Percentiles rank a stretch among this genome's conserved stretches.
phyloP scores from a whole-genome alignment of 257 asterid species.

The Gentiana straminea region DNA sequence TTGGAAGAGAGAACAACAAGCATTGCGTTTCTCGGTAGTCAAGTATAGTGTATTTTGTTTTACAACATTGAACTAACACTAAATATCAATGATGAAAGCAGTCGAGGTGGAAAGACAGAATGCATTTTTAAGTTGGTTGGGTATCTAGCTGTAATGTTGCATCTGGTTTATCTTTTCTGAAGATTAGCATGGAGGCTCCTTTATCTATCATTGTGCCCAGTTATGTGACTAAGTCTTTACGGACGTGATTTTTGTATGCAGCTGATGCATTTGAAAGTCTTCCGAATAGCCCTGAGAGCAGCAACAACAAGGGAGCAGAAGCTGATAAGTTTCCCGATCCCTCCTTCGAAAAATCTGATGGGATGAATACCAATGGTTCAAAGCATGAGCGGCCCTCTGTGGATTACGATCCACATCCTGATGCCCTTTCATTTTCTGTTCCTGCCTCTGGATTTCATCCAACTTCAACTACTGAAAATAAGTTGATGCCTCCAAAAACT shows the following conservation, averaged over 20 bases:
- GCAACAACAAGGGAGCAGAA: slow-evolving; percentile 13
- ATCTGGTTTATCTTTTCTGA: background rate
- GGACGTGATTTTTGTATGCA: slow-evolving; percentile 13
- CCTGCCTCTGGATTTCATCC: slow-evolving; percentile 29
- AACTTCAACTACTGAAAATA: slow-evolving; percentile 35
- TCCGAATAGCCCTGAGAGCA: slow-evolving; percentile 11
- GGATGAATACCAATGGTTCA: slow-evolving; percentile 15
- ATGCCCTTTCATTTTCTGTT: slow-evolving; percentile 11
- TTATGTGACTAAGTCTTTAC: background rate
- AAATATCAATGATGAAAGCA: no score
- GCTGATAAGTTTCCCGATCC: slow-evolving; percentile 16
- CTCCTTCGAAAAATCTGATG: slow-evolving; percentile 17
- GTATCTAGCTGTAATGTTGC: no score
- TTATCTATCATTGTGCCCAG: background rate
- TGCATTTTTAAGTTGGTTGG: no score
- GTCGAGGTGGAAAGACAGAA: no score
- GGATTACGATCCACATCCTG: slow-evolving; percentile 16
- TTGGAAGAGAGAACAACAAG: no score
- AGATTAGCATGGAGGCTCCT: no score
- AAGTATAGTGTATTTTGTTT: no score
- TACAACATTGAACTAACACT: no score
- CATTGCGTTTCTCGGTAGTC: no score
- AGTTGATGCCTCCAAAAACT: slow-evolving; percentile 29
- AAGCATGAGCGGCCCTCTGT: slow-evolving; percentile 19
- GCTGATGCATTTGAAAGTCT: slow-evolving; percentile 30